Evolutionary conservation across 2,329 filamentous ascomycete genomes (phyloP).

Genomic region (Trichothecium sympodiale): DNA sequence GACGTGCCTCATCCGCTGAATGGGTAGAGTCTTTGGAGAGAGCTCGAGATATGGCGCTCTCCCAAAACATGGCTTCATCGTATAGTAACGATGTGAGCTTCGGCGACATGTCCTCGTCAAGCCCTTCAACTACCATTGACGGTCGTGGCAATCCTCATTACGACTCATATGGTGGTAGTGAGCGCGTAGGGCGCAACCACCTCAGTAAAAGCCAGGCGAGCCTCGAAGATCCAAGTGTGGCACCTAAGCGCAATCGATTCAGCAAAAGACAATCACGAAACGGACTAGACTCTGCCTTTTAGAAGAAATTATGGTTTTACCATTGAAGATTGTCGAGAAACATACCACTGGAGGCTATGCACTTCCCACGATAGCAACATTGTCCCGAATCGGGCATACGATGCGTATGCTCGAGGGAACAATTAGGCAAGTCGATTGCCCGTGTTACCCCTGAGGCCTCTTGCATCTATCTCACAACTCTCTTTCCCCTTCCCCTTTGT

Average conservation of each 20-base stretch:
- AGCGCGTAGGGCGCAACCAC: conserved; percentile 44
- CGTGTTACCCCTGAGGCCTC: too few species aligned
- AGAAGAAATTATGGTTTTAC: conserved; percentile 8
- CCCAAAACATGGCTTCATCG: conserved; percentile 55
- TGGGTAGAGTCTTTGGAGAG: conserved; percentile 87
- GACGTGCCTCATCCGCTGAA: conserved; percentile 65
- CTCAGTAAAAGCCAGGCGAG: conserved; percentile 48
- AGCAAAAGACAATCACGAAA: conserved; percentile 92
- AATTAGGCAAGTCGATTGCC: too few species aligned
- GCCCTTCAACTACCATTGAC: conserved; percentile 63
- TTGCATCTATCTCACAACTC: too few species aligned
- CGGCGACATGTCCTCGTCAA: conserved; percentile 61
- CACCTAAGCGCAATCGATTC: conserved; percentile 55
- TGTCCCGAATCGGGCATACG: too few species aligned
- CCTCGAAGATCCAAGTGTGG: conserved; percentile 32
- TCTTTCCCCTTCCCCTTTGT: too few species aligned
- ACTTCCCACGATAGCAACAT: too few species aligned
- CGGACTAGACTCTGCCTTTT: conserved; percentile 84
- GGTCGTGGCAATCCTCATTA: conserved; percentile 40
- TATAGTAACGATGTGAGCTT: conserved; percentile 59
- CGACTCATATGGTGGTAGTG: conserved; percentile 34
- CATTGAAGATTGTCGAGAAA: not conserved
- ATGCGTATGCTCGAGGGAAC: too few species aligned
- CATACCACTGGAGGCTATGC: too few species aligned
- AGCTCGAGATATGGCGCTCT: conserved; percentile 72